Conservation (phyloP, 176 grass and related monocot species). For the Oryza punctata region DNA sequence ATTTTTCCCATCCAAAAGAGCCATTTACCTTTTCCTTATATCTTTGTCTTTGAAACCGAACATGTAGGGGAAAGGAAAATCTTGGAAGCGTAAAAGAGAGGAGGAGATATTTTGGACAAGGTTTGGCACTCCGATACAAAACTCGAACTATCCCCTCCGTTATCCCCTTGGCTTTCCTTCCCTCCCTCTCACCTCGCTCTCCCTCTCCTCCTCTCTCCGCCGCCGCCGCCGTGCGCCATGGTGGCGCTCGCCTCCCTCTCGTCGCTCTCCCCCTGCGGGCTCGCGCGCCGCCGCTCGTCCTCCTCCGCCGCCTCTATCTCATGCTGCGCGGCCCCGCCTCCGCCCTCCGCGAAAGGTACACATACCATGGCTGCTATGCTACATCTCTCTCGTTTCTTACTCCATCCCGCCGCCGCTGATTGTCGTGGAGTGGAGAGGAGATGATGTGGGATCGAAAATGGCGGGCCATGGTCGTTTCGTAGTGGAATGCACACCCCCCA, state of each 20-base stretch:
- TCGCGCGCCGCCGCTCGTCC: slow-evolving; percentile 31
- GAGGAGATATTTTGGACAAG: slow-evolving; percentile 36
- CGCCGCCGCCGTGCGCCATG: slow-evolving; percentile 41
- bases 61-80: neutral
- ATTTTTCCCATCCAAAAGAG: too few relatives aligned
- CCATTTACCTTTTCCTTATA: too few relatives aligned
- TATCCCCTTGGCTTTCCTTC: slow-evolving; percentile 25
- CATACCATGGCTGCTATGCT: neutral
- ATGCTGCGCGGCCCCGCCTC: slow-evolving; percentile 45
- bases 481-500: neutral
- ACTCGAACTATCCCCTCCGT: neutral
- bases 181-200: neutral
- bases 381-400: neutral
- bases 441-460: neutral
- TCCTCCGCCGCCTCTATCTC: slow-evolving; percentile 24
- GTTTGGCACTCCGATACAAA: slow-evolving; percentile 7
- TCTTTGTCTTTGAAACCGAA: neutral
- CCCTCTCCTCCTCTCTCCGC: neutral
- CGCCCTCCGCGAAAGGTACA: slow-evolving; percentile 44
- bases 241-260: slow-evolving; percentile 53
- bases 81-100: neutral
- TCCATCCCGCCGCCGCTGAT: neutral
- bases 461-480: neutral
- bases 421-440: neutral
- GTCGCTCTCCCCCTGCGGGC: slow-evolving; percentile 44